A percentile compares a stretch with the other conserved stretches of the same genome.
phyloP scores from a whole-genome alignment of 179 eudicot species.

The Camellia oleifera region DNA sequence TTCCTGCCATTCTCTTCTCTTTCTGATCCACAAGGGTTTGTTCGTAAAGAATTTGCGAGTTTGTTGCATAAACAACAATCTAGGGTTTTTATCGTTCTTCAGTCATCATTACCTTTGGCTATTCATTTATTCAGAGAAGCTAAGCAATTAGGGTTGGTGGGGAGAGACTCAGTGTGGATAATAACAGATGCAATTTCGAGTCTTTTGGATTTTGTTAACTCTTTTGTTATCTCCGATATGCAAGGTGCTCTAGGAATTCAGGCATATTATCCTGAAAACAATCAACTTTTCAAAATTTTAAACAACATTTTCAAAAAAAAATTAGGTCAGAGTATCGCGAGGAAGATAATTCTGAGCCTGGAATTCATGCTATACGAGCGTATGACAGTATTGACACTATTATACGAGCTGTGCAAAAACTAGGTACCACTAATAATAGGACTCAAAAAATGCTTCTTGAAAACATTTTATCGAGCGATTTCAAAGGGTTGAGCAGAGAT shows the following conservation, averaged over 20 bases:
- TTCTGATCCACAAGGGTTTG: constrained; percentile 26
- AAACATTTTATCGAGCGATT: constrained; percentile 24
- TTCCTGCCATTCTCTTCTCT: constrained; percentile 34
- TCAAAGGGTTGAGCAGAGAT: constrained; percentile 38
- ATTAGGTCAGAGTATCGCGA: constrained; percentile 29
- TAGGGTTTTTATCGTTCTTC: constrained; percentile 50
- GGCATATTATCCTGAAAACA: constrained; percentile 19
- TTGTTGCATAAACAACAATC: constrained; percentile 23
- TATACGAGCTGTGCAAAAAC: constrained; percentile 16
- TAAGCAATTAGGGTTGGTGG: constrained; percentile 30
- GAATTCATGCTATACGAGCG: constrained; percentile 43
- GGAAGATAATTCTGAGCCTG: constrained; percentile 26
- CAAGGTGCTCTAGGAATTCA: constrained; percentile 44
- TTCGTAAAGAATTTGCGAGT: constrained; percentile 18
- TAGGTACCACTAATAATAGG: background rate
- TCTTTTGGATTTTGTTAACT: constrained; percentile 34
- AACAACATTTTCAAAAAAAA: constrained; percentile 19
- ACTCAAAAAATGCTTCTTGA: constrained; percentile 7
- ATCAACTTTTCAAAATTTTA: constrained; percentile 17
- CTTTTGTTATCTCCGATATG: constrained; percentile 26
- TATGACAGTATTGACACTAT: constrained; percentile 36
- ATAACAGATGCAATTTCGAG: constrained; percentile 25
- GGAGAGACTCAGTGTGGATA: constrained; percentile 44
- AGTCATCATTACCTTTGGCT: constrained; percentile 32
- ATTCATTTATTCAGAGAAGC: constrained; percentile 42